phyloP scores from a whole-genome alignment of 73 alveolate genomes.

The Durusdinium trenchii region DNA sequence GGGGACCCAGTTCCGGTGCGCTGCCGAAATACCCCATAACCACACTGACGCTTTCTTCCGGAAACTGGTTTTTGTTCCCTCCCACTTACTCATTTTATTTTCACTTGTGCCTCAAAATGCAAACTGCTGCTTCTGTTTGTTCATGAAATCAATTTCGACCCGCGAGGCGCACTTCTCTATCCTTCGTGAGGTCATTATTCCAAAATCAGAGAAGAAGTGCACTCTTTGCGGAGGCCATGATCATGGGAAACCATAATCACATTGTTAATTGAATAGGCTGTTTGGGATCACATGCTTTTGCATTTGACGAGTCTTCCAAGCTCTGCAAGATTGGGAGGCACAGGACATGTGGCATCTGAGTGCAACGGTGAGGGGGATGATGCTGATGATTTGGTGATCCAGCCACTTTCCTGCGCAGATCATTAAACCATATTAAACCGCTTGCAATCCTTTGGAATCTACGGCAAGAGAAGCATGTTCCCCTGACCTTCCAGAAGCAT shows the following conservation, averaged over 20 bases:
- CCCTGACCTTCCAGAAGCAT: no score
- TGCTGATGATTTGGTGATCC: constrained; percentile 96
- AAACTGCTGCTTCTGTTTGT: background rate
- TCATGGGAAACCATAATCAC: background rate
- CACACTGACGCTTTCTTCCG: no score
- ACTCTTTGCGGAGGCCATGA: constrained; percentile 97
- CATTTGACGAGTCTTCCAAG: background rate
- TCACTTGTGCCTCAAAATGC: no score
- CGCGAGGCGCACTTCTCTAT: constrained; percentile 98
- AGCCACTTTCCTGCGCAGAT: background rate
- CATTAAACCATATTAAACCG: background rate
- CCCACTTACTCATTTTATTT: no score
- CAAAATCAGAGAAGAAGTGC: constrained; percentile 98
- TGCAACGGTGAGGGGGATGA: constrained; percentile 97
- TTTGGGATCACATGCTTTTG: background rate
- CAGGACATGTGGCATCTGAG: constrained; percentile 98
- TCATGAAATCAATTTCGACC: no score
- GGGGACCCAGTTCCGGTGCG: no score
- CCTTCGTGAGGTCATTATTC: constrained; percentile 99
- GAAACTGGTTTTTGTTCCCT: no score
- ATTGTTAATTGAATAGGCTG: background rate
- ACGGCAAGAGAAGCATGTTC: no score
- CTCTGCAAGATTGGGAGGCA: constrained; percentile 11
- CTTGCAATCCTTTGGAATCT: background rate
- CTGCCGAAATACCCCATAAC: no score